phyloP scores from a whole-genome alignment of 2,329 filamentous ascomycete species.

The Ophiocordyceps camponoti-rufipedis region DNA sequence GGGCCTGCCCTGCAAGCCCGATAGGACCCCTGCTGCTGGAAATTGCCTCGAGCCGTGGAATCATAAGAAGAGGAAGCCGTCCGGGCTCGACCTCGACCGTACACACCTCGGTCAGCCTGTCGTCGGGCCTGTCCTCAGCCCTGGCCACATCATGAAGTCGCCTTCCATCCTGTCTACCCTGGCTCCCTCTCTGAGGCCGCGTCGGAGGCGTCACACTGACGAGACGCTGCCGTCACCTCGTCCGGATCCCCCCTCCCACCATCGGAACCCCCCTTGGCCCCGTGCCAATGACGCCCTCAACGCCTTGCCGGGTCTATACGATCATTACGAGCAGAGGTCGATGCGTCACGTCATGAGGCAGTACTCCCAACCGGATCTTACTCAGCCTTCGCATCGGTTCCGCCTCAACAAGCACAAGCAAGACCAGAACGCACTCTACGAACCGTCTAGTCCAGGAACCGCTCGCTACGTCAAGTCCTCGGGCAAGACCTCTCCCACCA shows the following conservation, averaged over 20 bases:
- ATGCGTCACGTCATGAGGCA: conserved; percentile 23
- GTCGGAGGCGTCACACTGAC: neutral
- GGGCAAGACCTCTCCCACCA: conserved; percentile 11
- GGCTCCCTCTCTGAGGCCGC: neutral
- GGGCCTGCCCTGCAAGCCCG: conserved; percentile 29
- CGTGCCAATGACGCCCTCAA: conserved; percentile 10
- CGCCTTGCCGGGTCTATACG: conserved; percentile 31
- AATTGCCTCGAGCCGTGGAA: neutral
- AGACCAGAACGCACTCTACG: conserved; percentile 3
- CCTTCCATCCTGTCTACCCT: neutral
- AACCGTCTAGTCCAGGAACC: conserved; percentile 7
- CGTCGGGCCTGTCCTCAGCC: neutral
- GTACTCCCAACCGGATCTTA: conserved; percentile 3
- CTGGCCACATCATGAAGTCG: neutral
- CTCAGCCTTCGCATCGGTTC: neutral
- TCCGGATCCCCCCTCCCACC: conserved; percentile 12
- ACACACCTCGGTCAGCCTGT: conserved; percentile 1
- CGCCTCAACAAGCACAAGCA: neutral
- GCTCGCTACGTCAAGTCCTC: conserved; percentile 4
- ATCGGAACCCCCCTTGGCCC: conserved; percentile 8
- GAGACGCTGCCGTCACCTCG: neutral
- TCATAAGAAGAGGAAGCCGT: conserved; percentile 22
- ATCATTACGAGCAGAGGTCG: conserved; percentile 39
- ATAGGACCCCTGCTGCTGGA: conserved; percentile 6
- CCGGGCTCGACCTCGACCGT: conserved; percentile 28